Conservation (phyloP, 768 basidiomycete genomes). For the Xanthoconium stramineum region DNA sequence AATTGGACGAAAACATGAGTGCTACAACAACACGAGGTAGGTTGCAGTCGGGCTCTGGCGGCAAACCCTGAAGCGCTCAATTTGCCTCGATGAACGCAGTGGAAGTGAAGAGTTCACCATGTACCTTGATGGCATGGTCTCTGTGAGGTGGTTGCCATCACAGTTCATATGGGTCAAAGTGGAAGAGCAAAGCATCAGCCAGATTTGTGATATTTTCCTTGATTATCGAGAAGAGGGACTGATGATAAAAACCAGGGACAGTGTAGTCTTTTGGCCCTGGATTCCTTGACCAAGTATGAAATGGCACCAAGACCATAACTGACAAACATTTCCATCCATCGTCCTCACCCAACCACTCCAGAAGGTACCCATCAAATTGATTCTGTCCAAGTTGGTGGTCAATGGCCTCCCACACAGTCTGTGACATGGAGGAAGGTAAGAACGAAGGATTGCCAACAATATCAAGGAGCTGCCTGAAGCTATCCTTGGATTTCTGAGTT, state of each 20-base stretch:
- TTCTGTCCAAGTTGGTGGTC: neutral
- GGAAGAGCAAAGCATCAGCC: neutral
- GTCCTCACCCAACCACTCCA: too few species aligned
- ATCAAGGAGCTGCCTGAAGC: neutral
- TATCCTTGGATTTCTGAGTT: neutral
- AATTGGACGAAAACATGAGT: neutral
- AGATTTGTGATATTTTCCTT: neutral
- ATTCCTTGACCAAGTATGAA: neutral
- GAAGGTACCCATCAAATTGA: too few species aligned
- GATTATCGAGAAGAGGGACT: neutral
- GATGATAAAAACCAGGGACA: neutral
- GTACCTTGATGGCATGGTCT: neutral
- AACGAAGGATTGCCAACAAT: neutral
- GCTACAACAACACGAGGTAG: neutral
- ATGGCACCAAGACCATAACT: neutral
- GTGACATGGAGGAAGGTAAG: neutral
- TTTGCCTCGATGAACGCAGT: neutral
- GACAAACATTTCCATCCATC: neutral
- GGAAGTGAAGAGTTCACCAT: neutral
- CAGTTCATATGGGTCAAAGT: neutral
- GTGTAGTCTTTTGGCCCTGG: neutral
- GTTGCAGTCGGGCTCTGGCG: neutral
- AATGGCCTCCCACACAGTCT: neutral
- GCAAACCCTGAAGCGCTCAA: neutral
- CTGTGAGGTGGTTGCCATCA: neutral